Base-by-base conservation (phyloP, 805 yeast species). In the Myxozyma neglecta region DNA sequence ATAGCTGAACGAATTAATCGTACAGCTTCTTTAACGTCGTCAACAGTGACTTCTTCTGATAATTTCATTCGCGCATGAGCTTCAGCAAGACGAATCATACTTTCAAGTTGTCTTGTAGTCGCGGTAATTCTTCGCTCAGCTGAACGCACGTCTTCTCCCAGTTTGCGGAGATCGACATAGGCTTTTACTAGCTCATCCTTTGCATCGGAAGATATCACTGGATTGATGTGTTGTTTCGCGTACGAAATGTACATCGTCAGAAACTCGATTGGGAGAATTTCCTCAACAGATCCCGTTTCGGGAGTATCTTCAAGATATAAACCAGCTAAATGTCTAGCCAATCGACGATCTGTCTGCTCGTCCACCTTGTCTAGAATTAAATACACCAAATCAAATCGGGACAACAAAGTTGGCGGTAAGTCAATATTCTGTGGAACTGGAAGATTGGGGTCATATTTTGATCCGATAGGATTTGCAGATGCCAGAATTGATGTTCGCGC, bases 41-140 rank as follows among this genome's bases (percentile, higher is more conserved):
- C 80, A 32, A 88, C 79, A 57, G 86, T 87, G 5, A 94, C 99
- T 0, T 69, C 72, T 1, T 80, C 76, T 1, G 93, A 82, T 36
- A 94, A 79, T 69, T 97, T 85, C 96, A 94, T 89, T 76, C 91
- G 92, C 1, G 99, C 99, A 73, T 94, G 98, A 0, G 98, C 99
- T 76, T 94, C 99, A 0, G 96, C 76, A 55, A 94, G 80, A 72
- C 99, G 83, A 68, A 94, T 87, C 91, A 92, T 84, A 72, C 99
- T 83, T 76, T 94, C 99, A 60, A 94, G 80, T 74, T 94, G 99
- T 76, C 99, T 84, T 1, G 99, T 93, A 0, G 99, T 94, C 3
- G 99, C 99, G 0, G 99, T 94, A 68, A 94, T 89, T 69, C 99
- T 81, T 75, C 87, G 89, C 65, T 94, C 98, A 11, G 90, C 80